phyloP scores from a whole-genome alignment of 805 yeast species.

The Lipomyces spencermartinsiae region DNA sequence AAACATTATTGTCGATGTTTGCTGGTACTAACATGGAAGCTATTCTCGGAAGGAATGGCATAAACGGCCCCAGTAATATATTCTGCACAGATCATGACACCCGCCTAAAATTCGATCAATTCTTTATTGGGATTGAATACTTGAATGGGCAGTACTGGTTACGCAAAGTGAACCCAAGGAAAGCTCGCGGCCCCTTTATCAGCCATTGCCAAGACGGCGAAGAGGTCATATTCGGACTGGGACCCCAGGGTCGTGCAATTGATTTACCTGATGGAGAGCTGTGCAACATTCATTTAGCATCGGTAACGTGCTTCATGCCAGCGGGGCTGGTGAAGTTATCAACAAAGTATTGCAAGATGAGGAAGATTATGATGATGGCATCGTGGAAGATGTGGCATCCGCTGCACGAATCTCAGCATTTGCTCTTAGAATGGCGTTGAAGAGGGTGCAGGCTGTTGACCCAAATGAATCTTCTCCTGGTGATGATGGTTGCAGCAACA shows the following conservation, averaged over 20 bases:
- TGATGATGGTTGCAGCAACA: neutral
- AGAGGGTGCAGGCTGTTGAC: neutral
- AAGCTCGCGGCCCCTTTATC: neutral
- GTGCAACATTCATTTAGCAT: too few species aligned
- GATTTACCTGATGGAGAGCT: slow-evolving; percentile 4
- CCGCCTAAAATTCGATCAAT: neutral
- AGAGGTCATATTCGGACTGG: neutral
- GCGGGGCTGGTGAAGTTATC: slow-evolving; percentile 1
- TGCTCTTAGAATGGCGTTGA: neutral
- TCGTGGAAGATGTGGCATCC: neutral
- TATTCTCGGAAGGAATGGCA: neutral
- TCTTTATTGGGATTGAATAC: neutral
- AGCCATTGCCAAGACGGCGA: slow-evolving; percentile 7
- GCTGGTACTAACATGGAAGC: neutral
- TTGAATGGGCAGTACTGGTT: slow-evolving; percentile 4
- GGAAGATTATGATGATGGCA: neutral
- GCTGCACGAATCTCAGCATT: slow-evolving; percentile 6
- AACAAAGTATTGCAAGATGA: slow-evolving; percentile 1
- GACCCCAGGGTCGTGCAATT: neutral
- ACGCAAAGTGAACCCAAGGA: neutral
- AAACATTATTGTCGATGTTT: neutral
- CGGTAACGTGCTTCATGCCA: too few species aligned
- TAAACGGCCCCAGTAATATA: slow-evolving; percentile 2
- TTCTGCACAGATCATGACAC: neutral
- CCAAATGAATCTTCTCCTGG: neutral